Conservation (phyloP, 2,329 filamentous ascomycete species). For the Boeremia exigua region DNA sequence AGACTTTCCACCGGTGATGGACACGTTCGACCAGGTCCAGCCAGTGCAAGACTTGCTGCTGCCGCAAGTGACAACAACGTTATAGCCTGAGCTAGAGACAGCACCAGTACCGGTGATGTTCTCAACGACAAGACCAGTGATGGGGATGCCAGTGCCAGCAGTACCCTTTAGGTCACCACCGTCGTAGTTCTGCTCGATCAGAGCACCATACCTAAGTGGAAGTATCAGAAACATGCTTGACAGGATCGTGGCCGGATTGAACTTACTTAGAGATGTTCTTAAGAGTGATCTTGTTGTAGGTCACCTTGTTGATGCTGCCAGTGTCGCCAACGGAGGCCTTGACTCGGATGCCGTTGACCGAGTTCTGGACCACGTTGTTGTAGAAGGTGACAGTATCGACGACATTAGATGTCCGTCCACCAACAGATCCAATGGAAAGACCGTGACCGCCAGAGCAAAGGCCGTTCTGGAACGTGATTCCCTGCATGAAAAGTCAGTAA, state of each 20-base stretch:
- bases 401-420: constrained; percentile 60
- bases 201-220: constrained; percentile 49
- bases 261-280: constrained; percentile 51
- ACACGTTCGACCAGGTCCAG: constrained; percentile 61
- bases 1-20: constrained; percentile 47
- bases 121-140: constrained; percentile 51
- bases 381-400: constrained; percentile 61
- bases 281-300: constrained; percentile 55
- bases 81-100: constrained; percentile 49
- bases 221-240: not conserved
- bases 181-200: constrained; percentile 60
- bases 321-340: constrained; percentile 61
- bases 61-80: constrained; percentile 62
- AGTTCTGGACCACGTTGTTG: constrained; percentile 57
- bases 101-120: constrained; percentile 49
- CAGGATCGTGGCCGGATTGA: too few species aligned
- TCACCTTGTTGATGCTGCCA: constrained; percentile 57
- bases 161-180: constrained; percentile 52
- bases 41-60: constrained; percentile 55
- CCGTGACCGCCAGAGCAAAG: constrained; percentile 62
- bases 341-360: constrained; percentile 62
- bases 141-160: constrained; percentile 55
- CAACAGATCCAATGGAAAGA: constrained; percentile 64
- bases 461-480: constrained; percentile 48
- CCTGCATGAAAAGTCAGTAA: constrained; percentile 9